These are phyloP conservation scores for Pseudocercospora fijiensis DNA, from an alignment of 2,329 filamentous ascomycete species.

Conservation along the genomic window DNA sequence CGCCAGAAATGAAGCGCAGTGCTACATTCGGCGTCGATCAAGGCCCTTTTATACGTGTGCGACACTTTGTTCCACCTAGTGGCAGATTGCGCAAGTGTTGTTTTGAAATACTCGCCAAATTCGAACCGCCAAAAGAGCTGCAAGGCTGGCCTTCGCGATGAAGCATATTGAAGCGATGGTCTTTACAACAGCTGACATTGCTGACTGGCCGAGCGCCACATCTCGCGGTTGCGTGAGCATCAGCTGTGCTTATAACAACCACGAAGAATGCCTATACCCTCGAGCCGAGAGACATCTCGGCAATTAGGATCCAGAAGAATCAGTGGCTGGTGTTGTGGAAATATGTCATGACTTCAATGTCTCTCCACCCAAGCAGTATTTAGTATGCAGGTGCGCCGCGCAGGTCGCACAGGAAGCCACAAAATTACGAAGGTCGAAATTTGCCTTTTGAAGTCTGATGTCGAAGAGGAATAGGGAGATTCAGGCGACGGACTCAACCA, in stretches of 20 bases:
- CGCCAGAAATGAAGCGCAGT: background rate
- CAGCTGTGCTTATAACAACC: background rate
- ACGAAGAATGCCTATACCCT: background rate
- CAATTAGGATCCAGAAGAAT: background rate
- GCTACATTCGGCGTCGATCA: background rate
- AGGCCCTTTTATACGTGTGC: background rate
- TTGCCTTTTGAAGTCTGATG: background rate
- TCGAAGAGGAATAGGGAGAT: background rate
- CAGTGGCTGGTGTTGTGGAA: constrained; percentile 5
- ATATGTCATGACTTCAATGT: constrained; percentile 6
- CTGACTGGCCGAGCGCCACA: constrained; percentile 4
- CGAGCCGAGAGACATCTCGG: background rate
- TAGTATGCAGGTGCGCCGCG: background rate
- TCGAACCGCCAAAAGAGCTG: background rate
- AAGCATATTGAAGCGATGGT: background rate
- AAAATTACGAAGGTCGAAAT: background rate
- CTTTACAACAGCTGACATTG: constrained; percentile 1
- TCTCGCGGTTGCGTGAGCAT: constrained; percentile 1
- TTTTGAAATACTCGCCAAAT: background rate
- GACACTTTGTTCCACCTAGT: background rate
- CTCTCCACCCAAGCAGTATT: constrained; percentile 3
- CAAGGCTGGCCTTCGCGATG: background rate
- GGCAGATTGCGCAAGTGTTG: background rate
- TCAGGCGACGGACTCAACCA: background rate
- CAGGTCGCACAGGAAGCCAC: background rate